Evolutionary conservation across 495 filamentous ascomycete genomes (phyloP).

Genomic region (Talaromyces nanjingensis): DNA sequence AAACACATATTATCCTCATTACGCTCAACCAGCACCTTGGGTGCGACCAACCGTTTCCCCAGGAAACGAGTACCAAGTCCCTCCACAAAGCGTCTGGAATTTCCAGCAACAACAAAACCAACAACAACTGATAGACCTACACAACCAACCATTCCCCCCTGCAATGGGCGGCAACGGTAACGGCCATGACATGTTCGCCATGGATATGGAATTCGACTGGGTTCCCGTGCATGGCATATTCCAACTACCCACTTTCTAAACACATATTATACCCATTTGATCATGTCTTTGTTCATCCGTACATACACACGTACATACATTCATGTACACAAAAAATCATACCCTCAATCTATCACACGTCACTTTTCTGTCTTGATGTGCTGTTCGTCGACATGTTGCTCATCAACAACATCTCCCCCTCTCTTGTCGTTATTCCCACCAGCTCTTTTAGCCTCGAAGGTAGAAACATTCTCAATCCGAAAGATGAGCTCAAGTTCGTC

Average conservation of each 20-base stretch:
- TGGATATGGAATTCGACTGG: constrained; percentile 10
- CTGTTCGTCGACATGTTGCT: neutral
- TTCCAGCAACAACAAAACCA: neutral
- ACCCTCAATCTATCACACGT: neutral
- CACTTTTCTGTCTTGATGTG: neutral
- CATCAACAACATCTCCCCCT: neutral
- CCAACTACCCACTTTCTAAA: constrained; percentile 4
- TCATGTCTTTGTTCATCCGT: neutral
- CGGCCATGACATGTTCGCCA: neutral
- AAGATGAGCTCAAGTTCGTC: neutral
- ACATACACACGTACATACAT: neutral
- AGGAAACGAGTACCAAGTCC: neutral
- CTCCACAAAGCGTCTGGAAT: neutral
- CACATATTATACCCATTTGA: neutral
- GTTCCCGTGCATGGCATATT: constrained; percentile 8
- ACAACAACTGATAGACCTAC: neutral
- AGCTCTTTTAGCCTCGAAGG: neutral
- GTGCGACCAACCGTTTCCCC: neutral
- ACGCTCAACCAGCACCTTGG: neutral
- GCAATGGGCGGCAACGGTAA: neutral
- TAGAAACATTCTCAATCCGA: neutral
- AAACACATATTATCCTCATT: neutral
- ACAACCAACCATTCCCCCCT: neutral
- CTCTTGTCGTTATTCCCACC: neutral
- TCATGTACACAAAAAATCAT: neutral